These are phyloP conservation scores for Saccharomycopsis fodiens DNA, from an alignment of 805 yeast species.

Conservation along the genomic window DNA sequence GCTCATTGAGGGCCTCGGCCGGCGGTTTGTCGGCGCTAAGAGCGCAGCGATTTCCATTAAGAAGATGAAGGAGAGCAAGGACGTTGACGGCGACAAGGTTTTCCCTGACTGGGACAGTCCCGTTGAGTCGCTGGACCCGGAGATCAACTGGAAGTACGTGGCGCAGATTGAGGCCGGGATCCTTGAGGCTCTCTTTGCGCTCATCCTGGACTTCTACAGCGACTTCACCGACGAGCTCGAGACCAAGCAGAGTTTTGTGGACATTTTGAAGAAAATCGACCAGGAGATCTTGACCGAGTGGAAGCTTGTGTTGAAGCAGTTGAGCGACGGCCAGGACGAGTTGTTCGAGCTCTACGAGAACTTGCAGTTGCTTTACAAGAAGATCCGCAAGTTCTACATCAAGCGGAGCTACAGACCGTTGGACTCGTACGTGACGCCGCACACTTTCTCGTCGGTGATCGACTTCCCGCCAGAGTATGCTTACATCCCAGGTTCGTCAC, in stretches of 20 bases:
- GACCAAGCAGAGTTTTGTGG: constrained; percentile 53
- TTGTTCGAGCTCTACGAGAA: constrained; percentile 26
- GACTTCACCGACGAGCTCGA: constrained; percentile 66
- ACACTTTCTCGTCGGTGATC: constrained; percentile 36
- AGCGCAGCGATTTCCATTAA: constrained; percentile 52
- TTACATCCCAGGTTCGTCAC: constrained; percentile 29
- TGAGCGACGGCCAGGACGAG: constrained; percentile 24
- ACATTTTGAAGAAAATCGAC: constrained; percentile 59
- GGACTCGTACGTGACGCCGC: constrained; percentile 30
- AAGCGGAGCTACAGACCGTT: constrained; percentile 64
- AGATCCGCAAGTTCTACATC: constrained; percentile 60
- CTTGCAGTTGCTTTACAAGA: constrained; percentile 44
- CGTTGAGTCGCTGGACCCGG: constrained; percentile 32
- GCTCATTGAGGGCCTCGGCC: constrained; percentile 44
- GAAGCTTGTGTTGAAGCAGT: constrained; percentile 32
- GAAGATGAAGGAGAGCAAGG: constrained; percentile 25
- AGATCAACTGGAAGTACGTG: constrained; percentile 57
- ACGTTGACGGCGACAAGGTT: constrained; percentile 25
- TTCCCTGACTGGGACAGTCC: constrained; percentile 56
- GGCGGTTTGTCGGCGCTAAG: constrained; percentile 53
- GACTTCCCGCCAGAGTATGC: constrained; percentile 42
- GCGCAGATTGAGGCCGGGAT: constrained; percentile 78
- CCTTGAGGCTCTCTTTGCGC: constrained; percentile 62
- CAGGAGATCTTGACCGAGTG: constrained; percentile 50
- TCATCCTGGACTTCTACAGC: constrained; percentile 64